Percentiles rank a stretch among this genome's conserved stretches.
Conservation (phyloP, 75 land plant species). For the Cupressus sempervirens region DNA sequence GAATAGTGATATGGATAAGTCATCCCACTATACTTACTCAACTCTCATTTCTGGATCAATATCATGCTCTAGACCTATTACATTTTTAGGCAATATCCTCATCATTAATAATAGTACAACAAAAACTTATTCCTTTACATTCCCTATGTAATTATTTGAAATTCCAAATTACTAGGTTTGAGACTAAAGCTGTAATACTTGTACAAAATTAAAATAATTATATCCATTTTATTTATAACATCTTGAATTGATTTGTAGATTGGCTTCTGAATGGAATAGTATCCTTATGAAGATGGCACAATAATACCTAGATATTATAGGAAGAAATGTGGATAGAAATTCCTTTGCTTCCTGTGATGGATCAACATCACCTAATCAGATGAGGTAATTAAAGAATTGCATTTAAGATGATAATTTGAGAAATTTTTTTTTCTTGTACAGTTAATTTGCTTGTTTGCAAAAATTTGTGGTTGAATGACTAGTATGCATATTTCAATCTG, state of each 20-base stretch:
- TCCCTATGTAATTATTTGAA: slow-evolving; percentile 61
- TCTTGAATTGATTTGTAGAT: slow-evolving; percentile 17
- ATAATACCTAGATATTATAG: slow-evolving; percentile 32
- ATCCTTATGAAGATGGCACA: slow-evolving; percentile 61
- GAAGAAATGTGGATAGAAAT: slow-evolving; percentile 31
- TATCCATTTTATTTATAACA: not conserved
- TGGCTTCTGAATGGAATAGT: slow-evolving; percentile 46
- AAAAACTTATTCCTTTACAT: slow-evolving; percentile 84
- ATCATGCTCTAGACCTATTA: slow-evolving; percentile 38
- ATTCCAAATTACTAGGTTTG: not conserved
- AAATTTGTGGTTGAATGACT: not conserved
- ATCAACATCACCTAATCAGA: not conserved
- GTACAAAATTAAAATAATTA: not conserved
- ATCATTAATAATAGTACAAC: slow-evolving; percentile 73
- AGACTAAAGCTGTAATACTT: not conserved
- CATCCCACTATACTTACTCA: not conserved
- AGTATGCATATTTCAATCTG: not conserved
- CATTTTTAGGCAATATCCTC: slow-evolving; percentile 63
- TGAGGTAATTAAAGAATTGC: not conserved
- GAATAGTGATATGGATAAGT: not conserved
- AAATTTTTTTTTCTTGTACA: not conserved
- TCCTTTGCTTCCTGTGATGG: slow-evolving; percentile 13
- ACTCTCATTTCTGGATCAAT: slow-evolving; percentile 18
- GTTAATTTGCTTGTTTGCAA: not conserved
- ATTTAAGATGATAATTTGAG: not conserved